Conservation (phyloP, 2,329 filamentous ascomycete species). For the Hyphodiscus sp. region DNA sequence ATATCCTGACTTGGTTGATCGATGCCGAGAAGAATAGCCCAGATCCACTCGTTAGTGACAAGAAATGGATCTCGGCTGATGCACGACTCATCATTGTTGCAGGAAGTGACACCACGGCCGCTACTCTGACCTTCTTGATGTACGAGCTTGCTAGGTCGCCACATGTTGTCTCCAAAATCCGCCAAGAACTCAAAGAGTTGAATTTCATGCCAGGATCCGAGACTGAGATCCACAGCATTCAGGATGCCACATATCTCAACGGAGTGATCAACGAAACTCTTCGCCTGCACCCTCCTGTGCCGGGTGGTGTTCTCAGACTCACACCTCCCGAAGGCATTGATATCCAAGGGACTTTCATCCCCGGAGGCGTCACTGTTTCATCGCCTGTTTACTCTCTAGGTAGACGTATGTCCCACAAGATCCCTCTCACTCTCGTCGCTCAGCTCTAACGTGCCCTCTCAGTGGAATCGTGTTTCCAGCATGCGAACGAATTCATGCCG, state of each 20-base stretch:
- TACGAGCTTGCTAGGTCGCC: conserved; percentile 24
- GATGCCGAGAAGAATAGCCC: conserved; percentile 8
- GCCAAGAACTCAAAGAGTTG: conserved; percentile 2
- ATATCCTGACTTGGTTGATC: conserved; percentile 16
- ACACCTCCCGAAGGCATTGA: conserved; percentile 35
- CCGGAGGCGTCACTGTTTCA: conserved; percentile 13
- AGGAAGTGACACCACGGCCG: conserved; percentile 37
- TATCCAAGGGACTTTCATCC: conserved; percentile 14
- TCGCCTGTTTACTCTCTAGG: conserved; percentile 3
- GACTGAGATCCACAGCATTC: conserved; percentile 7
- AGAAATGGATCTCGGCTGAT: conserved; percentile 16
- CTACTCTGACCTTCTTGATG: conserved; percentile 34
- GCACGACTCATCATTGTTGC: conserved; percentile 30
- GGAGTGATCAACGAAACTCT: conserved; percentile 36
- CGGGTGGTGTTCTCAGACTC: conserved; percentile 16
- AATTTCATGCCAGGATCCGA: conserved; percentile 2
- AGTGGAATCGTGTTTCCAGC: neutral
- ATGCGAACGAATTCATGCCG: conserved; percentile 14
- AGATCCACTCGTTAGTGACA: conserved; percentile 4
- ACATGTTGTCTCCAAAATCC: conserved; percentile 1
- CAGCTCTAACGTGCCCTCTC: neutral
- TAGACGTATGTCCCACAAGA: neutral
- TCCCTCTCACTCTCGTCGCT: neutral
- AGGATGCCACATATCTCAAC: conserved; percentile 26
- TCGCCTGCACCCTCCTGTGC: conserved; percentile 34